Evolutionary conservation across 2,329 filamentous ascomycete genomes (phyloP).

Genomic region (Cadophora sp.): DNA sequence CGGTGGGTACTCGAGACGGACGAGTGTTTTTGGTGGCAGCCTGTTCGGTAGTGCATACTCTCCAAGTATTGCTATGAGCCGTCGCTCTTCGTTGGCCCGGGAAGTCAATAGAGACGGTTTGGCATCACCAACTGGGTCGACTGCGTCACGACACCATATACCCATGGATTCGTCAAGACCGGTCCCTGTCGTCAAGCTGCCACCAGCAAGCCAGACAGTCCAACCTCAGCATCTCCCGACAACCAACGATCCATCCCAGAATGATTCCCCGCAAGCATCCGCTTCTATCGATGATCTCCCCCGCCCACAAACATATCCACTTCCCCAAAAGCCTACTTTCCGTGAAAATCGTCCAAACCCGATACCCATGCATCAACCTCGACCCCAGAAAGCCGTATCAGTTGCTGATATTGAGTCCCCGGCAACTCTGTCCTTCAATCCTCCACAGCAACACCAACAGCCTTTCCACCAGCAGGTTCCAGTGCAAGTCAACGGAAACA

Average conservation of each 20-base stretch:
- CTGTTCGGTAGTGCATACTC: slow-evolving; percentile 78
- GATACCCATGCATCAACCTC: slow-evolving; percentile 88
- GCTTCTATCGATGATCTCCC: slow-evolving; percentile 52
- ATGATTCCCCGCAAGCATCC: slow-evolving; percentile 30
- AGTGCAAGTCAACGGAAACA: slow-evolving; percentile 68
- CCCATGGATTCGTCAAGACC: slow-evolving; percentile 69
- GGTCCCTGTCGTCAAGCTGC: slow-evolving; percentile 84
- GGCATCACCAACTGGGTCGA: slow-evolving; percentile 81
- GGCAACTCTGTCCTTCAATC: slow-evolving; percentile 57
- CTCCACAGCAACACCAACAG: slow-evolving; percentile 74
- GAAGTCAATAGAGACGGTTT: slow-evolving; percentile 74
- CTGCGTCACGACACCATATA: slow-evolving; percentile 71
- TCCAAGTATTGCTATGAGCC: slow-evolving; percentile 86
- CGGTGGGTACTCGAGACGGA: slow-evolving; percentile 74
- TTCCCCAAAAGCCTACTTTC: slow-evolving; percentile 63
- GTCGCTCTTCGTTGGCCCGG: slow-evolving; percentile 79
- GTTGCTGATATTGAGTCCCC: slow-evolving; percentile 92
- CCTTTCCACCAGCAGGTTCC: slow-evolving; percentile 97
- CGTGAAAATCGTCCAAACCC: slow-evolving; percentile 60
- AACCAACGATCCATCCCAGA: slow-evolving; percentile 42
- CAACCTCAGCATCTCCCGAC: slow-evolving; percentile 39
- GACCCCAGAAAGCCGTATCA: slow-evolving; percentile 92
- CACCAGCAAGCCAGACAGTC: slow-evolving; percentile 56
- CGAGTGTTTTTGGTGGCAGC: slow-evolving; percentile 79
- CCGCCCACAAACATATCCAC: slow-evolving; percentile 59